Base-by-base conservation (phyloP, 257 asterid species). In the Cinchona pubescens region DNA sequence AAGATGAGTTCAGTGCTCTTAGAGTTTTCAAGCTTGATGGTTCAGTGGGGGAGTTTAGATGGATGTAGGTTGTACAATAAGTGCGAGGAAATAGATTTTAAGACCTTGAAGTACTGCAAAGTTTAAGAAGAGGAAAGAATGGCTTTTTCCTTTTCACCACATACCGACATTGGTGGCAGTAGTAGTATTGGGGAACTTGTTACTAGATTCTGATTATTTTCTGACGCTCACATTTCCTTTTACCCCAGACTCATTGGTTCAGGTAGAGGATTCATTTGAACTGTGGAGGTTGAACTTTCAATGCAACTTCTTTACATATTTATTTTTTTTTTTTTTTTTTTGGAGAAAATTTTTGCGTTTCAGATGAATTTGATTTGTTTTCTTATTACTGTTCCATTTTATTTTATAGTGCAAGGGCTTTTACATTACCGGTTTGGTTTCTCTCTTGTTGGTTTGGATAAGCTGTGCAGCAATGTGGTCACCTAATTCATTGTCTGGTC, bases 101-200 rank as follows among this genome's bases (percentile, higher is more conserved):
- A 9, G 49, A 45, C 10, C 15, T 45, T 12, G 51, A 1, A 12
- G 51, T 46, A 13, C 51, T 13, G 3, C 51, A 46, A 10, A 46
- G 2, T 3, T 46, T 46, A 46, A 46, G 51, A 46, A 15, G 15
- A 46, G 14, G 51, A 46, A 43, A 46, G 51, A 46, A 81, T 72
- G 84, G 83, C 69, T 84, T 84, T 76, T 87, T 87, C 81, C 77
- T 87, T 43, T 69, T 68, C 64, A 65, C 86, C 73, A 80, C 88
- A 14, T 87, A 82, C 67, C 79, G 83, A 67, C 86, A 86, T 70
- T 82, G 86, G 86, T 79, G 84, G 15, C 48, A 71, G 46, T 77
- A 86, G 86, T 82, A 73, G 35, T 49, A 32, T 55, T 49, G n/a
- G 30, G 23, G 5, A 2, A 19, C 15, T 42, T 56, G 25, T 65